A percentile compares a stretch with the other conserved stretches of the same genome.
These are phyloP conservation scores for Colletotrichum limetticola DNA, from an alignment of 2,329 filamentous ascomycete genomes.

Conservation along the genomic window DNA sequence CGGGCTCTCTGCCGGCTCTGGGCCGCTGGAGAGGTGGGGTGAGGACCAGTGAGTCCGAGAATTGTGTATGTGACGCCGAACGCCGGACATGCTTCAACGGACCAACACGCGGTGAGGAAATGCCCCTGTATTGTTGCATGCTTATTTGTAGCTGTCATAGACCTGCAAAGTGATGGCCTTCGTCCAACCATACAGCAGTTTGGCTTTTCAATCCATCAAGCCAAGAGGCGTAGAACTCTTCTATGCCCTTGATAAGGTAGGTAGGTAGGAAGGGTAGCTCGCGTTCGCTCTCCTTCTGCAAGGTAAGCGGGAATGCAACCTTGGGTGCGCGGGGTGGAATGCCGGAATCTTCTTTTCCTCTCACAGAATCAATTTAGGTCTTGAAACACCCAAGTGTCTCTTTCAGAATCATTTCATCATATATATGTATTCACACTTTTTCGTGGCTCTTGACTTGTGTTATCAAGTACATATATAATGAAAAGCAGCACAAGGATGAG, in stretches of 20 bases:
- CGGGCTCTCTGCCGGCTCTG: neutral
- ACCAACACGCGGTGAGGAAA: neutral
- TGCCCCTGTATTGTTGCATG: neutral
- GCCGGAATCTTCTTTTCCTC: neutral
- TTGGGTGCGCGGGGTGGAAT: too few relatives aligned
- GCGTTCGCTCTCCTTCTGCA: too few relatives aligned
- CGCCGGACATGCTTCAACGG: constrained; percentile 18
- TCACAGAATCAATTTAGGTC: neutral
- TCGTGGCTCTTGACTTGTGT: neutral
- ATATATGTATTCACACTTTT: neutral
- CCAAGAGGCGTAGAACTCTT: too few relatives aligned
- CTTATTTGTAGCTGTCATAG: neutral
- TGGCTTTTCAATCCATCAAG: too few relatives aligned
- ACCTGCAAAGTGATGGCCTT: too few relatives aligned
- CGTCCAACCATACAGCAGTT: too few relatives aligned
- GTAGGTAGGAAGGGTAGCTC: too few relatives aligned
- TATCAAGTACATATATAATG: neutral
- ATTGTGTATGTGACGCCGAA: constrained; percentile 21
- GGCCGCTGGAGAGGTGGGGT: constrained; percentile 12
- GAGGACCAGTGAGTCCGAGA: neutral
- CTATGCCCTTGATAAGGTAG: too few relatives aligned
- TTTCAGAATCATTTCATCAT: neutral
- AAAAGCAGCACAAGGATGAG: neutral
- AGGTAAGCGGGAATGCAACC: too few relatives aligned
- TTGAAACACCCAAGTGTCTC: neutral